A percentile compares a stretch with the other conserved stretches of the same genome.
Evolutionary conservation across 2,329 filamentous ascomycete species (phyloP).

Genomic region (Ilyonectria sp.): DNA sequence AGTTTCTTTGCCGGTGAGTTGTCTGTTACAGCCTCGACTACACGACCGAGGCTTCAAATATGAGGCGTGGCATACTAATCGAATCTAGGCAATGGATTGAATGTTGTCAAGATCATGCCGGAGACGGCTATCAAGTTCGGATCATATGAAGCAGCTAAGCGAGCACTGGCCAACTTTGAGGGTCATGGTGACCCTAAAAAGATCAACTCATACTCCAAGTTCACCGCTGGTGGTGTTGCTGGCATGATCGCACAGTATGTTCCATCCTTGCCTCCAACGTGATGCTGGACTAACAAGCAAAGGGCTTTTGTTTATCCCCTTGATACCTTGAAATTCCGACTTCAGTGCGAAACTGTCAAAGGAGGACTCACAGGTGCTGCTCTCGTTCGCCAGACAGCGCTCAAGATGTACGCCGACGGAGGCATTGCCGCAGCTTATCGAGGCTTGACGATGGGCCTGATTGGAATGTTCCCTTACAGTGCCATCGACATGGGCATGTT

Average conservation of each 20-base stretch:
- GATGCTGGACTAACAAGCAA: constrained; percentile 27
- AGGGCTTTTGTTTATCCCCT: constrained; percentile 95
- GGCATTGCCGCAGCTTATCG: constrained; percentile 87
- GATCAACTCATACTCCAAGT: constrained; percentile 89
- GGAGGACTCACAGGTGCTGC: constrained; percentile 87
- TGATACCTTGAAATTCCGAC: constrained; percentile 84
- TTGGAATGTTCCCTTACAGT: constrained; percentile 98
- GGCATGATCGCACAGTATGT: constrained; percentile 93
- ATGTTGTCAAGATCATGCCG: constrained; percentile 98
- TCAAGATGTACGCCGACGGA: constrained; percentile 87
- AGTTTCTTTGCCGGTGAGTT: constrained; percentile 91
- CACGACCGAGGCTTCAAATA: neutral
- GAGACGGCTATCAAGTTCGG: constrained; percentile 99
- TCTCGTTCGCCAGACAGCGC: constrained; percentile 85
- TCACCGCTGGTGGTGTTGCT: constrained; percentile 89
- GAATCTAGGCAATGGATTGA: constrained; percentile 89
- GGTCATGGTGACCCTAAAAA: constrained; percentile 86
- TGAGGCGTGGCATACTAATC: constrained; percentile 24
- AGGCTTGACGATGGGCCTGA: constrained; percentile 91
- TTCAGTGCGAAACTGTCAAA: constrained; percentile 94
- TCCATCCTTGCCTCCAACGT: neutral
- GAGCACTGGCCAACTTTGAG: constrained; percentile 86
- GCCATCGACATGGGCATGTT: constrained; percentile 97
- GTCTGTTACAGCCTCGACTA: neutral
- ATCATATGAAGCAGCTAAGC: constrained; percentile 95